Evolutionary conservation across 352 stramenopile species (phyloP).

Genomic region (Phytophthora citricola): DNA sequence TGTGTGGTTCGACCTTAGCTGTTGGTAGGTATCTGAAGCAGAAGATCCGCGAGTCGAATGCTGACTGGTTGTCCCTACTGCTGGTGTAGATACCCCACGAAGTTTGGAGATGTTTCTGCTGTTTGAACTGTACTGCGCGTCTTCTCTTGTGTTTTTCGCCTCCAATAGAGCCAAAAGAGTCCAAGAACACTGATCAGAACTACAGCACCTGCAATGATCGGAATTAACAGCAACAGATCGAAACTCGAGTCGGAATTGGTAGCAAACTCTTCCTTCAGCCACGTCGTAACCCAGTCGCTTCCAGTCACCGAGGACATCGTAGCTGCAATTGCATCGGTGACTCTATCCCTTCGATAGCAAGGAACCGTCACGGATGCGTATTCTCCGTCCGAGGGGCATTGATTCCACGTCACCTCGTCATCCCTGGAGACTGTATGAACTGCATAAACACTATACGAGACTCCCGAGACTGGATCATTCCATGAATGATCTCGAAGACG

Average conservation of each 20-base stretch:
- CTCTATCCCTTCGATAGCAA: slow-evolving; percentile 12
- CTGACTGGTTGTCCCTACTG: background rate
- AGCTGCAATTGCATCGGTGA: background rate
- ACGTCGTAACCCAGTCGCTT: slow-evolving; percentile 23
- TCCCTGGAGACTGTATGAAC: slow-evolving; percentile 19
- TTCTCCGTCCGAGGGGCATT: slow-evolving; percentile 11
- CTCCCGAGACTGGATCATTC: slow-evolving; percentile 22
- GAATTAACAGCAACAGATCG: slow-evolving; percentile 1
- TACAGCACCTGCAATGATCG: background rate
- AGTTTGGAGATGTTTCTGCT: background rate
- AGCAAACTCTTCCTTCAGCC: slow-evolving; percentile 20
- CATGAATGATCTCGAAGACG: slow-evolving; percentile 30
- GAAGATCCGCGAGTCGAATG: background rate
- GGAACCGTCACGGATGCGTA: slow-evolving; percentile 28
- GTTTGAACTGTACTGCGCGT: background rate
- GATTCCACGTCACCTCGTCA: slow-evolving; percentile 14
- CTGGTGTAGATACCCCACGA: background rate
- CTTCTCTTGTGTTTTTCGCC: background rate
- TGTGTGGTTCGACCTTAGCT: slow-evolving; percentile 8
- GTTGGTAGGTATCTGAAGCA: background rate
- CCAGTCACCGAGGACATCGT: slow-evolving; percentile 7
- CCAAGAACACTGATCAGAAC: background rate
- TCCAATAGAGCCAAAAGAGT: slow-evolving; percentile 3
- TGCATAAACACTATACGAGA: slow-evolving; percentile 27
- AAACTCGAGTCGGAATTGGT: background rate